Conservation (phyloP, 2,329 filamentous ascomycete species). For the Celoporthe dispersa region DNA sequence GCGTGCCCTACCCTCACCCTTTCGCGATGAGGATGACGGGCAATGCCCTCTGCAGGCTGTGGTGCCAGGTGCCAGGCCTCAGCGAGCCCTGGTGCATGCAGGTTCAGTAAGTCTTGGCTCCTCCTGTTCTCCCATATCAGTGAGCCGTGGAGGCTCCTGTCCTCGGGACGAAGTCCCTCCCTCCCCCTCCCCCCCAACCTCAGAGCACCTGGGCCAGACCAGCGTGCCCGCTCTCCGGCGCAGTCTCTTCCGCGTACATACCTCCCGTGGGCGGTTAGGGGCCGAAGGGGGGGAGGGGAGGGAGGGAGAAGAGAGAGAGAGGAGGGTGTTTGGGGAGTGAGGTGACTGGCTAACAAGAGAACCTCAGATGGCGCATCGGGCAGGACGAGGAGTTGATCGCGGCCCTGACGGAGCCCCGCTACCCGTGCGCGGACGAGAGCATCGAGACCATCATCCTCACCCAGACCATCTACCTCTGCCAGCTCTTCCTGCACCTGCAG, state of each 20-base stretch:
- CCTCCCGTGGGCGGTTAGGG: too few species aligned
- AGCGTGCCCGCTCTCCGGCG: too few species aligned
- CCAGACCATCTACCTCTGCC: slow-evolving; percentile 29
- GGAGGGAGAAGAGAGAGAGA: too few species aligned
- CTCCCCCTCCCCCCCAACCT: neutral
- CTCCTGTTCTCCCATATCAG: neutral
- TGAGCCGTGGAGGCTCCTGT: neutral
- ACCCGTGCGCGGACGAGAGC: slow-evolving; percentile 24
- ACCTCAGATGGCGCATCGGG: slow-evolving; percentile 23
- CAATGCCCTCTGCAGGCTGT: slow-evolving; percentile 26
- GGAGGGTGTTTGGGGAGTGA: neutral
- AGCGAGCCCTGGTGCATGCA: slow-evolving; percentile 29
- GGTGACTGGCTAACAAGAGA: neutral
- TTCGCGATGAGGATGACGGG: slow-evolving; percentile 25
- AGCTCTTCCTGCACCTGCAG: slow-evolving; percentile 29
- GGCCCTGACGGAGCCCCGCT: slow-evolving; percentile 27
- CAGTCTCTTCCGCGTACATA: neutral
- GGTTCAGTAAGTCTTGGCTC: slow-evolving; percentile 21
- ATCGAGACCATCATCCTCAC: slow-evolving; percentile 30
- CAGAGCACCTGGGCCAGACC: neutral
- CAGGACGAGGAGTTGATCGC: slow-evolving; percentile 29
- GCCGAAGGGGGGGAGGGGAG: neutral
- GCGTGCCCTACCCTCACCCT: neutral
- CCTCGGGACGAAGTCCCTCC: neutral
- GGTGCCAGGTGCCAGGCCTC: slow-evolving; percentile 28